A percentile compares a stretch with the other conserved stretches of the same genome.
Evolutionary conservation across 352 stramenopile species (phyloP).

Genomic region (Globisporangium orthogonon): DNA sequence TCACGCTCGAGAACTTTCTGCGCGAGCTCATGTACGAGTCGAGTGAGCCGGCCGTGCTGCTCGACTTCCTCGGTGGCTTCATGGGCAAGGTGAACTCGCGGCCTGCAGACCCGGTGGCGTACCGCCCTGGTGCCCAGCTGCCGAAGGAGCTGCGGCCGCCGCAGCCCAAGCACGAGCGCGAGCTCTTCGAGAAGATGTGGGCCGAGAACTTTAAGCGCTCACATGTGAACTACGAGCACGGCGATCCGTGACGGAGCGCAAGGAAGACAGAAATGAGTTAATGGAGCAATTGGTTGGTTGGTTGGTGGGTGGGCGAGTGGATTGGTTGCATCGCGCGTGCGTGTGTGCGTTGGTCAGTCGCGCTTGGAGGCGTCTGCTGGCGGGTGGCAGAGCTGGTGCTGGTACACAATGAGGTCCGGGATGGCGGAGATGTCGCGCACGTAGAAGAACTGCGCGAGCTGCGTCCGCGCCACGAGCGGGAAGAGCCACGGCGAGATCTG

Average conservation of each 20-base stretch:
- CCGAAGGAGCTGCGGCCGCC: constrained; percentile 87
- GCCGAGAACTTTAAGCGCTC: constrained; percentile 95
- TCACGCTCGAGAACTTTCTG: constrained; percentile 85
- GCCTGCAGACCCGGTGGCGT: constrained; percentile 51
- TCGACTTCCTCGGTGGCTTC: constrained; percentile 80
- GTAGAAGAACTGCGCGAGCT: constrained; percentile 53
- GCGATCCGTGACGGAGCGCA: neutral
- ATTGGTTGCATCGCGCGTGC: too few relatives aligned
- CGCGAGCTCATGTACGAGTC: constrained; percentile 88
- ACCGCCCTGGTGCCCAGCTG: constrained; percentile 65
- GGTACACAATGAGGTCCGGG: constrained; percentile 70
- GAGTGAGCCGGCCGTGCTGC: constrained; percentile 57
- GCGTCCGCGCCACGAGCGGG: constrained; percentile 35
- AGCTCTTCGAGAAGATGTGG: constrained; percentile 97
- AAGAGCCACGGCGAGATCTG: constrained; percentile 56
- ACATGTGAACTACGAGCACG: constrained; percentile 51
- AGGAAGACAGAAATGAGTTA: constrained; percentile 8
- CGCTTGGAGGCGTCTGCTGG: constrained; percentile 5
- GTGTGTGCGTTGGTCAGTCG: constrained; percentile 4
- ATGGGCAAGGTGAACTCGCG: constrained; percentile 74
- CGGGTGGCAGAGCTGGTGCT: constrained; percentile 47
- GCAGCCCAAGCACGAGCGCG: constrained; percentile 91
- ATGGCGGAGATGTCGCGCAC: constrained; percentile 72
- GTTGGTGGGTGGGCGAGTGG: neutral
- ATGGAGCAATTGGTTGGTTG: constrained; percentile 5